Base-by-base conservation (phyloP, 2,329 filamentous ascomycete species). In the Pseudogymnoascus sp. region DNA sequence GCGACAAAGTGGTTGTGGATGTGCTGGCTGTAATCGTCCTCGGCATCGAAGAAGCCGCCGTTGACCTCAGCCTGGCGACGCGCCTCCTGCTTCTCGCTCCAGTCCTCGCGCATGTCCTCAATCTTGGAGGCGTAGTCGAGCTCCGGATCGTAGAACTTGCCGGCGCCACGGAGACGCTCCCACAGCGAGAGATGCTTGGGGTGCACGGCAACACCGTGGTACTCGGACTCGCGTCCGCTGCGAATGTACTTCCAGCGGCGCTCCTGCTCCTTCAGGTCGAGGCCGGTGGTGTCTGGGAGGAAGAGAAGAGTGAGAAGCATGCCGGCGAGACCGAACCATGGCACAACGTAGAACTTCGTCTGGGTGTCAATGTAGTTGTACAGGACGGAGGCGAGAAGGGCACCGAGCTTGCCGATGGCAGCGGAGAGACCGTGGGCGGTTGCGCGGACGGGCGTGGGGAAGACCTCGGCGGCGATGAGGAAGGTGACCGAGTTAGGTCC, bases 401-500 rank as follows among this genome's bases (percentile, higher is more conserved):
- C 93, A 66, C 93, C 93, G 1, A 89, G 77, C 77, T 97, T 97
- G 71, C 93, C 93, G 61, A 88, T 80, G 62, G 91, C 93, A 65
- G 93, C 93, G n/a, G 90, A 91, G 76, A 97, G 90, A 62, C 93
- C 93, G 80, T 97, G 93, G 59, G 93, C 93, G 15, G 90, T 91
- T 67, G 93, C 93, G 69, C 93, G 91, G 68, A 97, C 86, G 8
- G 92, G 90, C 0, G 92, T 96, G 8, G 93, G 93, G 81, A 90
- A 97, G n/a, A 96, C 91, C 74, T 97, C 93, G 43, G 91, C 93
- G 43, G 93, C 93, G 36, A 96, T 90, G 67, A 97, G 84, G 88
- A 97, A 97, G 64, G 92, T 96, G 70, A 97, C 91, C n/a, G 86
- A 88, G 82, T 97, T 97, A 75, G 93, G 93, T 11, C 93, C 93